Conservation (phyloP, 2,329 filamentous ascomycete genomes). For the Trichoderma sp. region DNA sequence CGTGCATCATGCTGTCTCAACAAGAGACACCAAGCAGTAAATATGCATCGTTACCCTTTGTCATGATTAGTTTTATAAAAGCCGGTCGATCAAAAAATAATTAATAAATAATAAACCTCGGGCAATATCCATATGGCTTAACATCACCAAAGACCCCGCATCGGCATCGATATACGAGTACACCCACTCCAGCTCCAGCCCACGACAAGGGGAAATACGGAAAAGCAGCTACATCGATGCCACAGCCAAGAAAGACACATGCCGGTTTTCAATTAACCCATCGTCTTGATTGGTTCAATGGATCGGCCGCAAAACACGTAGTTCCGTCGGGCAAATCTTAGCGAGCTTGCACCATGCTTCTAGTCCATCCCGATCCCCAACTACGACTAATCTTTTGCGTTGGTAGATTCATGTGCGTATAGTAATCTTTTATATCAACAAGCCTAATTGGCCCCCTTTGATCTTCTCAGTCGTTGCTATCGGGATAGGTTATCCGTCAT, state of each 20-base stretch:
- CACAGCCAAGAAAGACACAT: too few relatives aligned
- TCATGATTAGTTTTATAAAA: too few relatives aligned
- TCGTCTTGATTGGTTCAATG: background rate
- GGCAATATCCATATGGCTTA: background rate
- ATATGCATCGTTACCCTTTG: too few relatives aligned
- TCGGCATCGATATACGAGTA: background rate
- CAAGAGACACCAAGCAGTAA: too few relatives aligned
- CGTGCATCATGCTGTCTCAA: background rate
- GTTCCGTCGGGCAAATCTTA: too few relatives aligned
- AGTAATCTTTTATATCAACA: background rate
- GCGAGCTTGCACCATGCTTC: too few relatives aligned
- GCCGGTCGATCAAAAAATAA: too few relatives aligned
- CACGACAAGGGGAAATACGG: background rate
- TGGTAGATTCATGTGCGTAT: background rate
- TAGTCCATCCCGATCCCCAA: too few relatives aligned
- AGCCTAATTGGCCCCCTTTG: background rate
- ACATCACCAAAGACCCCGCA: background rate
- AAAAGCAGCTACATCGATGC: background rate
- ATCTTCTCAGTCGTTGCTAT: too few relatives aligned
- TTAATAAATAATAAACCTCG: background rate
- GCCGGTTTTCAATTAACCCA: background rate
- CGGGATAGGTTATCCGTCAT: too few relatives aligned
- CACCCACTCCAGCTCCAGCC: background rate
- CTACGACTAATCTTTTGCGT: background rate
- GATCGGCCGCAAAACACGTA: background rate